Percentiles rank a stretch among this genome's conserved stretches.
These are phyloP conservation scores for Waitea zeae DNA, from an alignment of 1,284 basidiomycete genomes.

Conservation along the genomic window DNA sequence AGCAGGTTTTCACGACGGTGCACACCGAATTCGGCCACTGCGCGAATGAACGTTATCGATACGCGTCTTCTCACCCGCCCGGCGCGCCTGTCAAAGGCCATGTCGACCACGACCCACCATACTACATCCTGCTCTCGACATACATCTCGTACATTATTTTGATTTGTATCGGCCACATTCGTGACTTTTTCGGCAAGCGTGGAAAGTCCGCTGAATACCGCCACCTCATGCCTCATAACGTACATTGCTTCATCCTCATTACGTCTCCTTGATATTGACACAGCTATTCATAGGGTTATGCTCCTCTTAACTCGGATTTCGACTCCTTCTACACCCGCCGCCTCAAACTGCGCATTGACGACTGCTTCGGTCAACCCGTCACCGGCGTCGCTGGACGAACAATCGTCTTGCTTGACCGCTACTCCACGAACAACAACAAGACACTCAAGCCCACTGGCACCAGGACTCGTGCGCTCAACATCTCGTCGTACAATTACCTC, in stretches of 20 bases:
- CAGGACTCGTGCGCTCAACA: slow-evolving; percentile 82
- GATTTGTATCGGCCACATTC: slow-evolving; percentile 81
- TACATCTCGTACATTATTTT: slow-evolving; percentile 84
- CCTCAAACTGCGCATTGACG: slow-evolving; percentile 86
- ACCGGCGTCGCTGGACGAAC: slow-evolving; percentile 95
- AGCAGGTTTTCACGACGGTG: slow-evolving; percentile 55
- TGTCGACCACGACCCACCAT: slow-evolving; percentile 68
- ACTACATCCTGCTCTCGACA: slow-evolving; percentile 82
- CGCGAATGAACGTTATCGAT: slow-evolving; percentile 50
- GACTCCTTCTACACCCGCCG: slow-evolving; percentile 98
- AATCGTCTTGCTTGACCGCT: slow-evolving; percentile 75
- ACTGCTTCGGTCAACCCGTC: slow-evolving; percentile 88
- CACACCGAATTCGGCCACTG: slow-evolving; percentile 84
- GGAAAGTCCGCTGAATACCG: slow-evolving; percentile 57
- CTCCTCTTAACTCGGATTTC: slow-evolving; percentile 94
- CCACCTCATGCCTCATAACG: slow-evolving; percentile 70
- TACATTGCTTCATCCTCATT: slow-evolving; percentile 14
- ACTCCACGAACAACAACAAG: slow-evolving; percentile 69
- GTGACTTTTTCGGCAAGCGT: slow-evolving; percentile 91
- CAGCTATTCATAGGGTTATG: slow-evolving; percentile 56
- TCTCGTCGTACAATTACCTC: slow-evolving; percentile 98
- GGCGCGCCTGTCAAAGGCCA: slow-evolving; percentile 31
- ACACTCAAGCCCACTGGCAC: slow-evolving; percentile 69
- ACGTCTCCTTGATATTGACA: neutral
- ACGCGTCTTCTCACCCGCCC: slow-evolving; percentile 41